Evolutionary conservation across 2,329 filamentous ascomycete genomes (phyloP).

Genomic region (Aspergillus eucalypticola): DNA sequence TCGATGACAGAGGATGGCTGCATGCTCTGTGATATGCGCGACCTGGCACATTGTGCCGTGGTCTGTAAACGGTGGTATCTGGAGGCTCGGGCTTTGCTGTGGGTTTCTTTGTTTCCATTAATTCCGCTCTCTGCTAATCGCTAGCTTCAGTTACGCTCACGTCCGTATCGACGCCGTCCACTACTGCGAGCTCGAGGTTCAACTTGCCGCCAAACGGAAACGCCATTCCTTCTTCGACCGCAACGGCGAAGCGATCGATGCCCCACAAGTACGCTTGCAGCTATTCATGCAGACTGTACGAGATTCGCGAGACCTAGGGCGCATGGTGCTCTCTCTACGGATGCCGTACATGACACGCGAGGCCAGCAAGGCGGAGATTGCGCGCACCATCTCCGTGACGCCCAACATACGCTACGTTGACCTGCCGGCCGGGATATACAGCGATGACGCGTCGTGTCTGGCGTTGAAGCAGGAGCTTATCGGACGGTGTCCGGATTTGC

Average conservation of each 20-base stretch:
- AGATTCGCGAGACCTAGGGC: slow-evolving; percentile 70
- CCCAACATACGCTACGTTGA: slow-evolving; percentile 88
- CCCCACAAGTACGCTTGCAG: slow-evolving; percentile 71
- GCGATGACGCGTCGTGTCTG: slow-evolving; percentile 72
- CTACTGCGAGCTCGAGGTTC: slow-evolving; percentile 85
- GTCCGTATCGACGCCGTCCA: slow-evolving; percentile 92
- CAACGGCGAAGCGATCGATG: slow-evolving; percentile 78
- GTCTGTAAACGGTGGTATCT: slow-evolving; percentile 72
- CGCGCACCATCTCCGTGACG: slow-evolving; percentile 79
- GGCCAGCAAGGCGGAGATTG: slow-evolving; percentile 78
- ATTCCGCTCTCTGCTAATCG: slow-evolving; percentile 7
- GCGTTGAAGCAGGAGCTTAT: slow-evolving; percentile 82
- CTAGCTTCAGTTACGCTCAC: slow-evolving; percentile 69
- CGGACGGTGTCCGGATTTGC: slow-evolving; percentile 75
- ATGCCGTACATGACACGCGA: slow-evolving; percentile 94
- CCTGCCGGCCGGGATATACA: slow-evolving; percentile 83
- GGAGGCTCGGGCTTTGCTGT: slow-evolving; percentile 63
- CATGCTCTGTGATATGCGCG: slow-evolving; percentile 90
- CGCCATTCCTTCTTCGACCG: slow-evolving; percentile 70
- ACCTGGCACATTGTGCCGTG: slow-evolving; percentile 76
- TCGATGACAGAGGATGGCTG: slow-evolving; percentile 77
- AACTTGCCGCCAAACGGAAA: slow-evolving; percentile 76
- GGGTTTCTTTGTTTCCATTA: slow-evolving; percentile 42
- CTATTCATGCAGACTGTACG: slow-evolving; percentile 80
- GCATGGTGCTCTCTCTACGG: slow-evolving; percentile 76